Conservation (phyloP, 2,329 filamentous ascomycete genomes). For the Oidium heveae region DNA sequence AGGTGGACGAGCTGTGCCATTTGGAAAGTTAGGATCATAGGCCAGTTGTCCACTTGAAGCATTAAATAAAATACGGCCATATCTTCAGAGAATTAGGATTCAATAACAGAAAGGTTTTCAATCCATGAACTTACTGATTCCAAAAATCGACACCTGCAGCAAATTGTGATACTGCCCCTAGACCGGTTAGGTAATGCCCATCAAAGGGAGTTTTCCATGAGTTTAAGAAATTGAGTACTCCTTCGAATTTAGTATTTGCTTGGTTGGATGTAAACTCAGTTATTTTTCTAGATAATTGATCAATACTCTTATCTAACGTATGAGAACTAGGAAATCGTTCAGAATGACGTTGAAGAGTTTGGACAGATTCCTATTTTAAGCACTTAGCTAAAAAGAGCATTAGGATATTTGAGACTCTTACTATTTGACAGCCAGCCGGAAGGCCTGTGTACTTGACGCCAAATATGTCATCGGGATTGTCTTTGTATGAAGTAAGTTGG, state of each 20-base stretch:
- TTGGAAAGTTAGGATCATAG: constrained; percentile 21
- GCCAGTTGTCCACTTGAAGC: constrained; percentile 21
- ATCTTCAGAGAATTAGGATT: constrained; percentile 10
- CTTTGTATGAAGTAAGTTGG: constrained; percentile 21
- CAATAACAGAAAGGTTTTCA: too few relatives aligned
- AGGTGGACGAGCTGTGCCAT: constrained; percentile 22
- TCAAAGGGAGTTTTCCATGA: constrained; percentile 23
- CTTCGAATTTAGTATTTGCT: constrained; percentile 14
- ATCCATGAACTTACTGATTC: constrained; percentile 13
- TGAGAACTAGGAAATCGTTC: constrained; percentile 22
- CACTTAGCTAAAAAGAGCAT: background rate
- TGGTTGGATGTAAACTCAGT: constrained; percentile 19
- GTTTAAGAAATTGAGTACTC: constrained; percentile 27
- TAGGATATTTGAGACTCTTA: constrained; percentile 1
- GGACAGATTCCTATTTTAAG: constrained; percentile 14
- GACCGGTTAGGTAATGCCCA: constrained; percentile 19
- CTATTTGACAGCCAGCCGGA: constrained; percentile 28
- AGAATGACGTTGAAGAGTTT: constrained; percentile 27
- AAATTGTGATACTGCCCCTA: constrained; percentile 25
- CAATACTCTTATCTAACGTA: too few relatives aligned
- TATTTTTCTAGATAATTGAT: constrained; percentile 16
- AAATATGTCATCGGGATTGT: constrained; percentile 21
- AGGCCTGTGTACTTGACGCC: constrained; percentile 22
- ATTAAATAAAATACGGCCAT: constrained; percentile 26
- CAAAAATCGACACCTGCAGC: constrained; percentile 24